These are phyloP conservation scores for Hymenotorrendiella dingleyae DNA, from an alignment of 2,329 filamentous ascomycete genomes.

Conservation along the genomic window DNA sequence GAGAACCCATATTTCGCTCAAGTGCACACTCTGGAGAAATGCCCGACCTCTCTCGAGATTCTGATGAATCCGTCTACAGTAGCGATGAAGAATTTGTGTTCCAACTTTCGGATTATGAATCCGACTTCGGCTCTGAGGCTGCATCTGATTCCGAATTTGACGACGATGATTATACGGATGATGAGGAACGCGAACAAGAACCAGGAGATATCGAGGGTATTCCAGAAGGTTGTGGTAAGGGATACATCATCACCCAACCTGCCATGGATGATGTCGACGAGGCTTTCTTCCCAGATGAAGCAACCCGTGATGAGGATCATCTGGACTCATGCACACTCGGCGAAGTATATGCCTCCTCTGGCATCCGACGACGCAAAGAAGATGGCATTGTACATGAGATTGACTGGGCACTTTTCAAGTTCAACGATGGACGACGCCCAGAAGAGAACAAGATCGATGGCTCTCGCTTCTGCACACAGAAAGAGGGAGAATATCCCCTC, in stretches of 20 bases:
- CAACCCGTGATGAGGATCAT: constrained; percentile 70
- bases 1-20: constrained; percentile 27
- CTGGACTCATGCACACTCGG: constrained; percentile 76
- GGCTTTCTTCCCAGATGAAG: constrained; percentile 72
- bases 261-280: constrained; percentile 83
- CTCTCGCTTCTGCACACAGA: constrained; percentile 33
- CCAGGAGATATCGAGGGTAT: constrained; percentile 75
- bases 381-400: constrained; percentile 80
- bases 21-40: constrained; percentile 23
- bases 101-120: constrained; percentile 58
- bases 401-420: constrained; percentile 88
- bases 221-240: constrained; percentile 66
- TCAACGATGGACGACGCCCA: constrained; percentile 65
- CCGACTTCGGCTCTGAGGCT: constrained; percentile 34
- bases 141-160: constrained; percentile 33
- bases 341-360: constrained; percentile 82
- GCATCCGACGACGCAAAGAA: constrained; percentile 69
- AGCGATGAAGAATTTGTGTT: constrained; percentile 50
- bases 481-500: constrained; percentile 43
- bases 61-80: constrained; percentile 25
- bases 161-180: constrained; percentile 37
- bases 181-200: constrained; percentile 51
- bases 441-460: constrained; percentile 59
- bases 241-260: constrained; percentile 82
- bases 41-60: constrained; percentile 33